Percentiles rank a stretch among this genome's conserved stretches.
Conservation (phyloP, 1,284 basidiomycete species). For the Leccinum fuscescens region DNA sequence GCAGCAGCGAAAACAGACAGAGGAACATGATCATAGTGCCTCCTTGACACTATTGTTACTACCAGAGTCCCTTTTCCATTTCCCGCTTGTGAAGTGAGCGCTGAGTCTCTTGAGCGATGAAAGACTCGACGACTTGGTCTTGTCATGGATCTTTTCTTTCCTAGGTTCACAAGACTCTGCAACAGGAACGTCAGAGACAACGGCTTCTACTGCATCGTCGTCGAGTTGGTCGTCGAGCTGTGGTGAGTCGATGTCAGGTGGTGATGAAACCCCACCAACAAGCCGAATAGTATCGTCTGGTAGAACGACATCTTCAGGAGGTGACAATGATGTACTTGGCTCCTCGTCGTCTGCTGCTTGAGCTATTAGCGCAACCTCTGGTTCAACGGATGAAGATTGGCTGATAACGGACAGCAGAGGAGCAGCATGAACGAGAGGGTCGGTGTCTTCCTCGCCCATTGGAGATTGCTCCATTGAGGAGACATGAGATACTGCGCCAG, state of each 20-base stretch:
- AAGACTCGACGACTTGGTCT: constrained; percentile 48
- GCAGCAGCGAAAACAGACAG: constrained; percentile 12
- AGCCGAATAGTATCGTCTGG: constrained; percentile 50
- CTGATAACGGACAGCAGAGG: constrained; percentile 34
- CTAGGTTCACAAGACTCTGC: constrained; percentile 16
- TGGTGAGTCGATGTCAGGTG: constrained; percentile 33
- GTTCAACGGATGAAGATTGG: constrained; percentile 13
- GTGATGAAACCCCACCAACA: constrained; percentile 48
- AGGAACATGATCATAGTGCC: constrained; percentile 22
- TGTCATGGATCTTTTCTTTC: constrained; percentile 43
- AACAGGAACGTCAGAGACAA: constrained; percentile 26
- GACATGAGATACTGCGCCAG: constrained; percentile 1
- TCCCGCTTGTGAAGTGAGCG: constrained; percentile 33
- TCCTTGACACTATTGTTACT: constrained; percentile 37
- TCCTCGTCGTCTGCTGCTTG: constrained; percentile 3
- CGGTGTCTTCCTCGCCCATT: constrained; percentile 35
- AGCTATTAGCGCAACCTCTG: constrained; percentile 3
- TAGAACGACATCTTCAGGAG: constrained; percentile 11
- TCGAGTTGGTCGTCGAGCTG: constrained; percentile 26
- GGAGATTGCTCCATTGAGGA: constrained; percentile 16
- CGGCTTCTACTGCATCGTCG: constrained; percentile 27
- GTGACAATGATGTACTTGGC: constrained; percentile 4
- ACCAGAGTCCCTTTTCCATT: constrained; percentile 54
- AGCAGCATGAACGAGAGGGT: constrained; percentile 46
- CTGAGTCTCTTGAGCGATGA: constrained; percentile 57